These are phyloP conservation scores for Harringtonia aguacate DNA, from an alignment of 2,329 filamentous ascomycete species.

Conservation along the genomic window DNA sequence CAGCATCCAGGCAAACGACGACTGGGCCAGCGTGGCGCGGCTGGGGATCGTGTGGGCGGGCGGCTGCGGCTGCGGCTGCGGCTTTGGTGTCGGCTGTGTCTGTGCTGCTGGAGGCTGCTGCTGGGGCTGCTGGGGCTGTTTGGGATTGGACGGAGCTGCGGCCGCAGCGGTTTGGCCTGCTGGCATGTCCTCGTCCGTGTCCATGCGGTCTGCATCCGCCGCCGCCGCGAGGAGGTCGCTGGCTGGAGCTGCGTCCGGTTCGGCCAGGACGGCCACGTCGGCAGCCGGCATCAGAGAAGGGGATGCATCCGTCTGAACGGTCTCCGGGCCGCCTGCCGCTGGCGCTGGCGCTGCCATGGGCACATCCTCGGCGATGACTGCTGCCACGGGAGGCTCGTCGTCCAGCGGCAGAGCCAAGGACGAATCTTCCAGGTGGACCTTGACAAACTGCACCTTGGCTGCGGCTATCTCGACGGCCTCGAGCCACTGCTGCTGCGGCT, in stretches of 20 bases:
- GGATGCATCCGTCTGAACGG: not conserved
- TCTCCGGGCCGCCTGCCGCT: not conserved
- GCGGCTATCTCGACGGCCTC: slow-evolving; percentile 47
- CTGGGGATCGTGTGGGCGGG: slow-evolving; percentile 36
- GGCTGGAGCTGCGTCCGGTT: not conserved
- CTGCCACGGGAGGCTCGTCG: too few relatives aligned
- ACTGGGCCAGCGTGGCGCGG: slow-evolving; percentile 58
- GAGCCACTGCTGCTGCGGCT: slow-evolving; percentile 30
- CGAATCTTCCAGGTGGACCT: slow-evolving; percentile 48
- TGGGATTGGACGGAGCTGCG: not conserved
- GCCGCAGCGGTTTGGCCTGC: not conserved
- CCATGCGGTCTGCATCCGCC: slow-evolving; percentile 20
- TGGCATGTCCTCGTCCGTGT: slow-evolving; percentile 13
- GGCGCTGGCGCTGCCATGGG: not conserved
- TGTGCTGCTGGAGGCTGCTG: slow-evolving; percentile 1
- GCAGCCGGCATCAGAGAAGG: too few relatives aligned
- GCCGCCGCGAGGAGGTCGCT: not conserved
- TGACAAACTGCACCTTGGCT: slow-evolving; percentile 56
- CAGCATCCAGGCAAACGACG: slow-evolving; percentile 73
- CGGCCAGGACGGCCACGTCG: too few relatives aligned
- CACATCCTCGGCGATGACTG: too few relatives aligned
- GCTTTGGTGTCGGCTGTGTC: slow-evolving; percentile 10
- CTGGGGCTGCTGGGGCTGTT: not conserved
- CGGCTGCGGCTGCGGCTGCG: slow-evolving; percentile 13
- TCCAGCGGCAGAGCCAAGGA: slow-evolving; percentile 15